A percentile compares a stretch with the other conserved stretches of the same genome.
phyloP scores from a whole-genome alignment of 257 asterid genomes.

The Orobanche coerulescens region DNA sequence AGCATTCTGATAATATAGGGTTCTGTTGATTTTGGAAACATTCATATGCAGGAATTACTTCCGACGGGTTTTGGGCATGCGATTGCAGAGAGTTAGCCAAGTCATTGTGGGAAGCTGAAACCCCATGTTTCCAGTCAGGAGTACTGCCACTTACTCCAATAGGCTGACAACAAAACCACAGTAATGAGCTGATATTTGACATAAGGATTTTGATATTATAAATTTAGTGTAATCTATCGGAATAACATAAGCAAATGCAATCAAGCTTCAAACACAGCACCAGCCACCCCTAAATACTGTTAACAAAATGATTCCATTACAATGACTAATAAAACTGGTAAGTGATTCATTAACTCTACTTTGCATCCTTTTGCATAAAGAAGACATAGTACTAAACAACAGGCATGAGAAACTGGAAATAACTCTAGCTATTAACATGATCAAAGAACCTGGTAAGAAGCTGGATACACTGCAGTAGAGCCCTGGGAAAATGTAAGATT shows the following conservation, averaged over 20 bases:
- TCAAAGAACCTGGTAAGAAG: constrained; percentile 39
- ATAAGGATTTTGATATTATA: constrained; percentile 20
- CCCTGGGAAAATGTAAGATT: constrained; percentile 46
- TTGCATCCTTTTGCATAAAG: neutral
- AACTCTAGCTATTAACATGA: constrained; percentile 3
- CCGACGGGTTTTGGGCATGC: constrained; percentile 44
- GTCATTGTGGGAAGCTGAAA: constrained; percentile 51
- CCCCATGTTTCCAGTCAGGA: constrained; percentile 61
- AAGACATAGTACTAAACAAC: constrained; percentile 7
- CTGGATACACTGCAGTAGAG: constrained; percentile 36
- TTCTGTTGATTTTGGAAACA: constrained; percentile 49
- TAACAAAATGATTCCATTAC: neutral
- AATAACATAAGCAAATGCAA: constrained; percentile 11
- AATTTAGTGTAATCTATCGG: constrained; percentile 12
- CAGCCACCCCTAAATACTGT: neutral
- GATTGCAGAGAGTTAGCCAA: constrained; percentile 39
- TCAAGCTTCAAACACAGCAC: constrained; percentile 14
- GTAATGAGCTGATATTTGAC: constrained; percentile 23
- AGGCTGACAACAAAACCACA: constrained; percentile 63
- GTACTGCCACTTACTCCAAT: constrained; percentile 42
- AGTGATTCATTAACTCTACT: neutral
- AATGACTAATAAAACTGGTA: too few relatives aligned
- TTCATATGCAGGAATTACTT: constrained; percentile 34
- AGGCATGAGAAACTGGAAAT: constrained; percentile 1
- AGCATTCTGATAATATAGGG: constrained; percentile 43